These are phyloP conservation scores for Aureobasidium sp. DNA, from an alignment of 2,329 filamentous ascomycete species.

Conservation along the genomic window DNA sequence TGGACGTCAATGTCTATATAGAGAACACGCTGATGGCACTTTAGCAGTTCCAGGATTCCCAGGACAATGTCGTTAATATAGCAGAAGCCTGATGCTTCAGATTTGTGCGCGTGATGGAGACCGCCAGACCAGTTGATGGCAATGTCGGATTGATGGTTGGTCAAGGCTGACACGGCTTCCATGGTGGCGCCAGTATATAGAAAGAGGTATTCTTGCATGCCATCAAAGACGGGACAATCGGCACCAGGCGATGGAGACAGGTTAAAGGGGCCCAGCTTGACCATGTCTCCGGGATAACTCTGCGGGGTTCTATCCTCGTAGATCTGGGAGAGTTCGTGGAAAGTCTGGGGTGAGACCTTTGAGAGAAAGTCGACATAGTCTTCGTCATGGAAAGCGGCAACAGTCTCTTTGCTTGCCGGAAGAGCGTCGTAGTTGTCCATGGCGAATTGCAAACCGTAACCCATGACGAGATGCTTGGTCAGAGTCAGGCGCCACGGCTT, in stretches of 20 bases:
- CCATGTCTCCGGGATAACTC: constrained; percentile 35
- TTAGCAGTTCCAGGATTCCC: constrained; percentile 78
- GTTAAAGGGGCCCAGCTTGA: constrained; percentile 58
- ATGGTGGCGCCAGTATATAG: constrained; percentile 86
- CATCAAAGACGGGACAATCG: constrained; percentile 94
- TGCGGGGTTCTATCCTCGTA: constrained; percentile 35
- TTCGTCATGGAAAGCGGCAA: constrained; percentile 74
- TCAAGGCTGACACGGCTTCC: constrained; percentile 83
- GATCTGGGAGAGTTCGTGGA: constrained; percentile 45
- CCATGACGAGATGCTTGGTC: constrained; percentile 87
- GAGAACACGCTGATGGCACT: constrained; percentile 72
- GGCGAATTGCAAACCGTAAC: constrained; percentile 89
- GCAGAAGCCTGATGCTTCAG: constrained; percentile 90
- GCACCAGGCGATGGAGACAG: constrained; percentile 54
- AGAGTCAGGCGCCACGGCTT: constrained; percentile 96
- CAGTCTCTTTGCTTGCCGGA: constrained; percentile 76
- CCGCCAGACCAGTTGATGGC: constrained; percentile 97
- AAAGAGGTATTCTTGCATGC: constrained; percentile 89
- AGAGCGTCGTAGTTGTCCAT: constrained; percentile 92
- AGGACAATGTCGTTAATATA: constrained; percentile 99
- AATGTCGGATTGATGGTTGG: constrained; percentile 80
- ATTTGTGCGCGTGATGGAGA: constrained; percentile 90
- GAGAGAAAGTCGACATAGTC: constrained; percentile 87
- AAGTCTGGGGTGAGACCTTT: constrained; percentile 25
- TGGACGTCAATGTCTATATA: constrained; percentile 95